Conservation (phyloP, 2,329 filamentous ascomycete genomes). For the Herpomyces periplanetae region DNA sequence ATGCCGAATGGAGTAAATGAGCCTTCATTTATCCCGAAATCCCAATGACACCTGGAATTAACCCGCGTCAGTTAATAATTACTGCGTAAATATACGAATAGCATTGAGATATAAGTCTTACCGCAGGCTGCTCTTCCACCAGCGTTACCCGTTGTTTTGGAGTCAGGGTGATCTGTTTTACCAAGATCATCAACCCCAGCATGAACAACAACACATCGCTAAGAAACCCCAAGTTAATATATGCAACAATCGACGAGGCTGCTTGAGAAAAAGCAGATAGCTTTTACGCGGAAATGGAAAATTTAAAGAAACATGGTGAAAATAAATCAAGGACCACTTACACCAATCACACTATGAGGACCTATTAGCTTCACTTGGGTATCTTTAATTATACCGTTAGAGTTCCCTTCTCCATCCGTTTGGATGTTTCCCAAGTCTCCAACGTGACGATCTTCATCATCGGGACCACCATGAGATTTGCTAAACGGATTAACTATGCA, state of each 20-base stretch:
- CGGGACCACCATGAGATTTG: conserved; percentile 66
- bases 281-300: background rate
- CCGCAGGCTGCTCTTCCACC: conserved; percentile 75
- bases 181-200: conserved; percentile 85
- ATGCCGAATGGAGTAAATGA: too few species aligned
- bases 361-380: conserved; percentile 77
- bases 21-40: conserved; percentile 33
- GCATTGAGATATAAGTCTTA: too few species aligned
- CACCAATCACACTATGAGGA: conserved; percentile 67
- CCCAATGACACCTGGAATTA: conserved; percentile 35
- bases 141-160: conserved; percentile 92
- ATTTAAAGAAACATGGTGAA: background rate
- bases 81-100: too few species aligned
- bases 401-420: conserved; percentile 68
- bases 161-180: conserved; percentile 64
- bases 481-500: conserved; percentile 53
- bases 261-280: background rate
- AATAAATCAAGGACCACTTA: conserved; percentile 10
- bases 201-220: conserved; percentile 86
- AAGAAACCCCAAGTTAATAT: conserved; percentile 4
- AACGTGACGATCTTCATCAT: conserved; percentile 54
- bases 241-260: conserved; percentile 1
- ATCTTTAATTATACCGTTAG: conserved; percentile 41
- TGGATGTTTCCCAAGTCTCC: conserved; percentile 91
- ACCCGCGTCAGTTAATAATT: too few species aligned